Percentiles rank a stretch among this genome's conserved stretches.
phyloP scores from a whole-genome alignment of 2,329 filamentous ascomycete genomes.

The Daldinia sp. region DNA sequence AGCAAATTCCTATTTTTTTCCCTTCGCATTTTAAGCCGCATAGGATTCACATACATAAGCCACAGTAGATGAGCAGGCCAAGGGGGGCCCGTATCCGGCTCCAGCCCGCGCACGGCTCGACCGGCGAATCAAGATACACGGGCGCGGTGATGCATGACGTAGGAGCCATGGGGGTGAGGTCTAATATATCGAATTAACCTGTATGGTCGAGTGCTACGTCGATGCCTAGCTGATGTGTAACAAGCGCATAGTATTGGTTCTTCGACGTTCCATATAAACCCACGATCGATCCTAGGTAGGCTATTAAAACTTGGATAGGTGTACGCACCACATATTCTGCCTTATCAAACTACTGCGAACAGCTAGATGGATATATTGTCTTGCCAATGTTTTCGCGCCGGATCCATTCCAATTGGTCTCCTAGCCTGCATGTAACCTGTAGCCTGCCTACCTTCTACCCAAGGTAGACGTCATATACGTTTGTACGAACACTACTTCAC shows the following conservation, averaged over 20 bases:
- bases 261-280: neutral
- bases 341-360: neutral
- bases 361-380: neutral
- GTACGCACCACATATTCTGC: neutral
- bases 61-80: neutral
- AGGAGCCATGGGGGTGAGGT: neutral
- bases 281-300: neutral
- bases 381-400: neutral
- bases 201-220: neutral
- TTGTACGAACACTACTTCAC: neutral
- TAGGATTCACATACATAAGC: neutral
- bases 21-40: neutral
- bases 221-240: neutral
- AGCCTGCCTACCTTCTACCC: too few relatives aligned
- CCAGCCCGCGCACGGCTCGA: neutral
- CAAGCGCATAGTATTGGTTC: conserved; percentile 1
- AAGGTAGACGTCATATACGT: neutral
- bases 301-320: neutral
- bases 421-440: neutral
- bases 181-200: neutral
- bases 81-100: neutral
- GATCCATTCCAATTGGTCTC: neutral
- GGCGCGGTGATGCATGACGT: neutral
- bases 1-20: neutral
- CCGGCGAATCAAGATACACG: neutral